Evolutionary conservation across 2,329 filamentous ascomycete genomes (phyloP).

Genomic region (Fusarium dlaminii): DNA sequence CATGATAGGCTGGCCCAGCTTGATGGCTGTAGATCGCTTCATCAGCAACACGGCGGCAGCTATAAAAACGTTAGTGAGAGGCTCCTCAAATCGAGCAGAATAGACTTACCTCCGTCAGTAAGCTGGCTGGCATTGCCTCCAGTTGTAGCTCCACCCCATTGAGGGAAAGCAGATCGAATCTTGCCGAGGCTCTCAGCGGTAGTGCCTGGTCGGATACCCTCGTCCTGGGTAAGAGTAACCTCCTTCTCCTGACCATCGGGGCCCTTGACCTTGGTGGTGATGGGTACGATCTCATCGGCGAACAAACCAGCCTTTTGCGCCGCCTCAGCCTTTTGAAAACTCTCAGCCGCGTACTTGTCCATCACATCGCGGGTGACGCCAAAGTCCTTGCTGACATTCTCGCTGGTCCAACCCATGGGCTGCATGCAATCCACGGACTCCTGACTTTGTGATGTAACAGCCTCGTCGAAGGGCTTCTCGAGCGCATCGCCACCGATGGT

Average conservation of each 20-base stretch:
- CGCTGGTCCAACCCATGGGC: slow-evolving; percentile 97
- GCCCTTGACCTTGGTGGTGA: slow-evolving; percentile 83
- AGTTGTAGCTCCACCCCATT: slow-evolving; percentile 86
- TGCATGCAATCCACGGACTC: slow-evolving; percentile 88
- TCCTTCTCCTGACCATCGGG: slow-evolving; percentile 81
- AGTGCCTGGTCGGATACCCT: slow-evolving; percentile 90
- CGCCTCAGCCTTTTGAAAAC: slow-evolving; percentile 84
- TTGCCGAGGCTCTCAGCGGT: slow-evolving; percentile 84
- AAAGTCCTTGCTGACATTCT: slow-evolving; percentile 95
- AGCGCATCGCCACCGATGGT: slow-evolving; percentile 75
- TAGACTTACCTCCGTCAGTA: slow-evolving; percentile 79
- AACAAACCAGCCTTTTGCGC: slow-evolving; percentile 93
- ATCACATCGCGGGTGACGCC: slow-evolving; percentile 81
- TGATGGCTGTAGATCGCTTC: slow-evolving; percentile 89
- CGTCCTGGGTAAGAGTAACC: slow-evolving; percentile 84
- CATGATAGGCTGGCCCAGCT: slow-evolving; percentile 88
- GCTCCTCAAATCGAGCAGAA: background rate
- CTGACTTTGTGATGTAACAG: slow-evolving; percentile 75
- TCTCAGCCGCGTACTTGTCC: slow-evolving; percentile 87
- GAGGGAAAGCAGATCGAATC: slow-evolving; percentile 88
- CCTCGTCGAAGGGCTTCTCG: slow-evolving; percentile 78
- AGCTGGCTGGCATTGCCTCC: slow-evolving; percentile 96
- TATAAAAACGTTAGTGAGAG: slow-evolving; percentile 42
- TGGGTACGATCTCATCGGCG: slow-evolving; percentile 92
- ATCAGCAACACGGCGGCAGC: slow-evolving; percentile 90